phyloP scores from a whole-genome alignment of 2,329 filamentous ascomycete species.

The Fusarium sp. region DNA sequence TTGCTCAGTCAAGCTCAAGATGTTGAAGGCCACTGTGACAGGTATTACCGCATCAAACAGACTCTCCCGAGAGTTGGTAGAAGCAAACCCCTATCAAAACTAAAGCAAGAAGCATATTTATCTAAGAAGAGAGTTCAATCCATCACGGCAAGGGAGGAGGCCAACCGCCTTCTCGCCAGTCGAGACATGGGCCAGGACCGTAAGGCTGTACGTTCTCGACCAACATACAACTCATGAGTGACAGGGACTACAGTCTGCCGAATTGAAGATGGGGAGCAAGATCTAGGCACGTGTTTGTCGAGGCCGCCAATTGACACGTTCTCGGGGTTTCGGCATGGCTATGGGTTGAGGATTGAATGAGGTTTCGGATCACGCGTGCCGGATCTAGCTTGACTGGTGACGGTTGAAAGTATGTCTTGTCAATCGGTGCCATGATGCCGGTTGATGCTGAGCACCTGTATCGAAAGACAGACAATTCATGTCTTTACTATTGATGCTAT shows the following conservation, averaged over 20 bases:
- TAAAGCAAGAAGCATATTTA: background rate
- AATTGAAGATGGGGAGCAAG: background rate
- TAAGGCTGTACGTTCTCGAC: background rate
- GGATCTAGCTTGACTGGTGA: background rate
- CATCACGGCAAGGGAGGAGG: background rate
- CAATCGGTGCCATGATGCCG: background rate
- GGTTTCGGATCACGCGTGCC: background rate
- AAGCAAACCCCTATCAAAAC: background rate
- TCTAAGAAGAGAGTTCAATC: background rate
- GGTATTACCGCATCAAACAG: background rate
- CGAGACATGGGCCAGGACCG: background rate
- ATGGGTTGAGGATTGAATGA: background rate
- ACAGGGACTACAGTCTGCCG: background rate
- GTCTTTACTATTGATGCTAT: background rate
- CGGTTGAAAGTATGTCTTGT: background rate
- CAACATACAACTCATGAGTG: background rate
- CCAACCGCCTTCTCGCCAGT: background rate
- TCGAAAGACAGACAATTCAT: background rate
- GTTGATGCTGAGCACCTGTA: background rate
- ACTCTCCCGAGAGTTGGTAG: background rate
- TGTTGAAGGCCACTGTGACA: accelerated
- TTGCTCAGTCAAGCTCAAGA: background rate
- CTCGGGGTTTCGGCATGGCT: background rate
- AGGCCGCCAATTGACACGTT: background rate
- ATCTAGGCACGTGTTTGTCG: background rate